Evolutionary conservation across 2,329 filamentous ascomycete genomes (phyloP).

Genomic region (Penicillium palitans): DNA sequence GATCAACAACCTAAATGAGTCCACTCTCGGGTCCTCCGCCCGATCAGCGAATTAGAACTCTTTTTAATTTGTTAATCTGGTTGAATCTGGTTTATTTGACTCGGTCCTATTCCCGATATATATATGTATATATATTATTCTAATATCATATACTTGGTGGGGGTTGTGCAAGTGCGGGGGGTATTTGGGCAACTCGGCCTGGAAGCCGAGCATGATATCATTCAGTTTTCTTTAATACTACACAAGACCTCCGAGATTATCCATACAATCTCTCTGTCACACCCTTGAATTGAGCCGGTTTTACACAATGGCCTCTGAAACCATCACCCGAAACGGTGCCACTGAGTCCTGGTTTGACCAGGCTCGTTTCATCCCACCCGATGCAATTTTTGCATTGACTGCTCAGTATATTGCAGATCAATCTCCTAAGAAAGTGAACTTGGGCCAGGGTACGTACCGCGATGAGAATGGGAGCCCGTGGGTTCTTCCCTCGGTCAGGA

Average conservation of each 20-base stretch:
- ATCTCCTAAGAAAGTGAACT: conserved; percentile 34
- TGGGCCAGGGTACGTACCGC: conserved; percentile 39
- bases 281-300: background rate
- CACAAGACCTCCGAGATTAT: background rate
- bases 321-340: background rate
- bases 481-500: conserved; percentile 35
- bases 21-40: background rate
- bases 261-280: background rate
- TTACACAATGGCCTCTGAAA: background rate
- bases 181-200: background rate
- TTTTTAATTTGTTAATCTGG: background rate
- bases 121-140: background rate
- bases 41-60: background rate
- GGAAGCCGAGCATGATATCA: background rate
- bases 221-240: background rate
- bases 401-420: conserved; percentile 21
- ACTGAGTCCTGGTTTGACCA: conserved; percentile 13
- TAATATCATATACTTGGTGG: no score
- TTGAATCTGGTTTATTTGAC: background rate
- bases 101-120: background rate
- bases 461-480: conserved; percentile 37
- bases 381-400: conserved; percentile 28
- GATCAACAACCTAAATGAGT: background rate
- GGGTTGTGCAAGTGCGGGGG: background rate
- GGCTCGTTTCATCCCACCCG: conserved; percentile 14